A percentile compares a stretch with the other conserved stretches of the same genome.
These are phyloP conservation scores for Starmerella apicola DNA, from an alignment of 805 yeast genomes.

Conservation along the genomic window DNA sequence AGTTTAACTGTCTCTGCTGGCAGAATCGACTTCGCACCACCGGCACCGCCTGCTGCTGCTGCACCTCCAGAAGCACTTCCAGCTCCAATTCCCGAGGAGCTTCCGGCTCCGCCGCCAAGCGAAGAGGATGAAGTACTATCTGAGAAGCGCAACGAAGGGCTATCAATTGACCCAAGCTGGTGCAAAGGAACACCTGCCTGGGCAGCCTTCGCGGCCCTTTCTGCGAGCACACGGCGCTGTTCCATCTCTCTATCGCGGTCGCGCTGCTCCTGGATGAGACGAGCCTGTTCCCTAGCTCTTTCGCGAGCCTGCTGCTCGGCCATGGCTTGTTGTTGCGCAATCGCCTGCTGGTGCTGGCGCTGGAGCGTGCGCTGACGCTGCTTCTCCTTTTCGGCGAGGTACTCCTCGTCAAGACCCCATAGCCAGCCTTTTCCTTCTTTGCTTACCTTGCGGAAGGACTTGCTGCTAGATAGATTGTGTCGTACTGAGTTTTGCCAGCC, in stretches of 20 bases:
- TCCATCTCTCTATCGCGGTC: conserved; percentile 20
- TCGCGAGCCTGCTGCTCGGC: conserved; percentile 23
- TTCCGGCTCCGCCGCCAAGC: background rate
- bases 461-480: conserved; percentile 77
- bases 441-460: conserved; percentile 68
- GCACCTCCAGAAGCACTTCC: background rate
- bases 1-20: conserved; percentile 59
- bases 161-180: too few species aligned
- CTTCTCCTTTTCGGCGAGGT: conserved; percentile 68
- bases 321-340: conserved; percentile 25
- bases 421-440: conserved; percentile 90
- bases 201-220: conserved; percentile 18
- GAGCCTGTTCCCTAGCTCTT: conserved; percentile 19
- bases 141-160: conserved; percentile 9
- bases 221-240: conserved; percentile 16
- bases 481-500: conserved; percentile 96
- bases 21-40: conserved; percentile 20
- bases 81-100: background rate
- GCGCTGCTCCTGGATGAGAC: conserved; percentile 19
- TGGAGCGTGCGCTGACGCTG: conserved; percentile 40
- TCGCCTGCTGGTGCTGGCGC: conserved; percentile 23
- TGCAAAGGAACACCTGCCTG: conserved; percentile 17
- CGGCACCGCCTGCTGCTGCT: background rate
- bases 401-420: conserved; percentile 85
- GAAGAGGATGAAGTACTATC: conserved; percentile 2